Evolutionary conservation across 106 monocot genomes (phyloP).

Genomic region (Dioscorea zingiberensis): DNA sequence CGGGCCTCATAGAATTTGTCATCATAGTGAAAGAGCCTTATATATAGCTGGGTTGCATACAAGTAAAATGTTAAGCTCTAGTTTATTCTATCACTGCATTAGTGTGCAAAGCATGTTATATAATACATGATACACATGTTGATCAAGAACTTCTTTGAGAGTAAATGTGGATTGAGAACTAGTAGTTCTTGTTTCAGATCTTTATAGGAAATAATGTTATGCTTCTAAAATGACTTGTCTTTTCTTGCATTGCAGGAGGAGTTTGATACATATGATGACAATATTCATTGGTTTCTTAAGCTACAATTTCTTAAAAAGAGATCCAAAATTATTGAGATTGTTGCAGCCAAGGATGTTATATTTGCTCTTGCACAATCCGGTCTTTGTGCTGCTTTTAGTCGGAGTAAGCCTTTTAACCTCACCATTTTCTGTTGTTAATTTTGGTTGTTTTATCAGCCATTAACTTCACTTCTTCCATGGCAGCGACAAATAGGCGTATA

Average conservation of each 20-base stretch:
- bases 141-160: no score
- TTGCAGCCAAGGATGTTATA: slow-evolving; percentile 84
- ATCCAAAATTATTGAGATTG: slow-evolving; percentile 86
- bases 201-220: background rate
- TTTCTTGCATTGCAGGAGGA: slow-evolving; percentile 56
- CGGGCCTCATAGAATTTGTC: no score
- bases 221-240: background rate
- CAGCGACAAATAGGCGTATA: slow-evolving; percentile 83
- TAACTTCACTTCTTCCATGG: slow-evolving; percentile 15
- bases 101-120: background rate
- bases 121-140: background rate
- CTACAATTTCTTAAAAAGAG: slow-evolving; percentile 77
- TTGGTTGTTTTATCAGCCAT: slow-evolving; percentile 2
- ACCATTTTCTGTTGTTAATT: slow-evolving; percentile 7
- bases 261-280: slow-evolving; percentile 86
- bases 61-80: background rate
- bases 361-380: slow-evolving; percentile 88
- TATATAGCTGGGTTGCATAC: background rate
- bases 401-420: slow-evolving; percentile 33
- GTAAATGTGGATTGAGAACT: background rate
- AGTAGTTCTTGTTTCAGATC: background rate
- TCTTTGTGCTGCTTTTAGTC: slow-evolving; percentile 76
- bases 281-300: slow-evolving; percentile 62
- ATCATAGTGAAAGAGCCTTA: no score
- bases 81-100: background rate